Evolutionary conservation across 306 rosid genomes (phyloP).

Genomic region (Ceratonia siliqua): DNA sequence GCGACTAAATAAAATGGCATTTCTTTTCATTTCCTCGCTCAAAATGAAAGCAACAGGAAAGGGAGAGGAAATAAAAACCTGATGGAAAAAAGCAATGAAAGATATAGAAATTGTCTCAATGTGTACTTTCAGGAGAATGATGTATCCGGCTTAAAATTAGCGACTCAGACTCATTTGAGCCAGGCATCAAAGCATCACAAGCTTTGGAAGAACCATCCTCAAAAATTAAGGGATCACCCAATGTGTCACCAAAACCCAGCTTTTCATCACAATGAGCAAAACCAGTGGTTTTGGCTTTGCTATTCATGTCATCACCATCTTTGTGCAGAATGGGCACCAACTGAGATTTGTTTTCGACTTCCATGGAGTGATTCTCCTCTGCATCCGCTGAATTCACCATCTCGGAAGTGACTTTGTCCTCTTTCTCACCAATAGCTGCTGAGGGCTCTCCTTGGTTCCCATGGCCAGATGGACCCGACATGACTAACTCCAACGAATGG

Average conservation of each 20-base stretch:
- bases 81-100: constrained; percentile 46
- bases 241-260: constrained; percentile 52
- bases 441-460: constrained; percentile 50
- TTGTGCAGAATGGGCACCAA: constrained; percentile 21
- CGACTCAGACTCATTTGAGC: constrained; percentile 93
- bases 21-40: constrained; percentile 49
- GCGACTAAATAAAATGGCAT: constrained; percentile 37
- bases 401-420: constrained; percentile 41
- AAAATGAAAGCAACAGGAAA: constrained; percentile 44
- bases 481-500: constrained; percentile 33
- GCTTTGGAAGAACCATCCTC: constrained; percentile 70
- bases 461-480: constrained; percentile 36
- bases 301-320: constrained; percentile 32
- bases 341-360: constrained; percentile 29
- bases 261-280: constrained; percentile 45
- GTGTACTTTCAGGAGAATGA: constrained; percentile 99
- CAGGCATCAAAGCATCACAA: constrained; percentile 84
- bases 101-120: constrained; percentile 93
- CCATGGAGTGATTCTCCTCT: constrained; percentile 32
- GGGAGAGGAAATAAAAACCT: constrained; percentile 42
- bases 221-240: constrained; percentile 57
- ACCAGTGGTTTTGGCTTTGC: constrained; percentile 33
- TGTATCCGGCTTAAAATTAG: constrained; percentile 98
- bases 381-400: constrained; percentile 39
- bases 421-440: constrained; percentile 33